Evolutionary conservation across 495 filamentous ascomycete species (phyloP).

Genomic region (Penicillium soppii): DNA sequence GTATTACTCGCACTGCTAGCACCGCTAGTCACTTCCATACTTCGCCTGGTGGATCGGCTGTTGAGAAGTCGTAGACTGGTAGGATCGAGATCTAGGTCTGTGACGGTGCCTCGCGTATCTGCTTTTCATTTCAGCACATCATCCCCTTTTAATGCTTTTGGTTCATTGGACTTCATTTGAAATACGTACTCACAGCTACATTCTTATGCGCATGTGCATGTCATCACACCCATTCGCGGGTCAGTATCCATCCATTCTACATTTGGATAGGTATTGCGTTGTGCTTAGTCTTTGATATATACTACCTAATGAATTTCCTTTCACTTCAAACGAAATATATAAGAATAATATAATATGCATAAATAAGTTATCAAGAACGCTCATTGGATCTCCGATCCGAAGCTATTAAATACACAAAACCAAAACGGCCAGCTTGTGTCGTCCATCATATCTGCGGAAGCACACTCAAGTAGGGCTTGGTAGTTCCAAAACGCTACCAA

Average conservation of each 20-base stretch:
- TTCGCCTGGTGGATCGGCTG: slow-evolving; percentile 25
- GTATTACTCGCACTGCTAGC: slow-evolving; percentile 27
- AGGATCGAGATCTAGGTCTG: no score
- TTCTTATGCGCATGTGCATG: not conserved
- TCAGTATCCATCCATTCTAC: no score
- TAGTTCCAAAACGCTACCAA: not conserved
- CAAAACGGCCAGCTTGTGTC: no score
- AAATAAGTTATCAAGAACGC: not conserved
- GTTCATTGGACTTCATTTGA: not conserved
- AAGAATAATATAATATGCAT: no score
- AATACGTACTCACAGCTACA: not conserved
- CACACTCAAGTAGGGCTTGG: not conserved
- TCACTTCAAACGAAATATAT: no score
- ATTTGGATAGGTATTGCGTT: not conserved
- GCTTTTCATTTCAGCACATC: not conserved
- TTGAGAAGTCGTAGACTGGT: slow-evolving; percentile 12
- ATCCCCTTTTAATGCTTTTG: not conserved
- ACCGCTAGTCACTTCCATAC: slow-evolving; percentile 32
- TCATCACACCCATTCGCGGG: not conserved
- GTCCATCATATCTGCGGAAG: not conserved
- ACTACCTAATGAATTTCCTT: slow-evolving; percentile 7
- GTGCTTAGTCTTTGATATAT: not conserved
- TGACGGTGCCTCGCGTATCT: not conserved
- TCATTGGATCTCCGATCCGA: not conserved
- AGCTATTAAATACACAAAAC: not conserved